These are phyloP conservation scores for Puccinia brachypodii DNA, from an alignment of 1,284 basidiomycete species.

Conservation along the genomic window DNA sequence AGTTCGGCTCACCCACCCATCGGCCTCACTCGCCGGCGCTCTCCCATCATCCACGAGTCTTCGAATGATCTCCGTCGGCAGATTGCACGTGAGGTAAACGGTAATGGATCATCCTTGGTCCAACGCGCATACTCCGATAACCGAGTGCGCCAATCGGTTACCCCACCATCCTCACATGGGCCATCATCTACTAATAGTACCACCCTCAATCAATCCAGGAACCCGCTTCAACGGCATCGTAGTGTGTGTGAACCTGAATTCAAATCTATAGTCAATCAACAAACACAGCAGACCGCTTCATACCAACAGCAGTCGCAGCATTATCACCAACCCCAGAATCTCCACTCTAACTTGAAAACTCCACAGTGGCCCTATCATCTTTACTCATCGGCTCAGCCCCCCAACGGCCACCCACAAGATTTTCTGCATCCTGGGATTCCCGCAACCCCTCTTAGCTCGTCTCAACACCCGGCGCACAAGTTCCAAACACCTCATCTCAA, in stretches of 20 bases:
- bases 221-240: neutral
- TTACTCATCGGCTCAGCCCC: neutral
- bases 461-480: neutral
- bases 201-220: slow-evolving; percentile 5
- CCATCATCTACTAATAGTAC: neutral
- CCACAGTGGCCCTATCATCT: neutral
- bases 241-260: neutral
- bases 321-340: slow-evolving; percentile 12
- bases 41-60: slow-evolving; percentile 37
- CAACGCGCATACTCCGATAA: slow-evolving; percentile 9
- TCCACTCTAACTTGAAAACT: neutral
- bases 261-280: neutral
- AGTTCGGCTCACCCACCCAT: neutral
- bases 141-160: neutral
- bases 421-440: neutral
- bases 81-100: slow-evolving; percentile 38
- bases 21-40: slow-evolving; percentile 2
- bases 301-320: slow-evolving; percentile 1
- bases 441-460: neutral
- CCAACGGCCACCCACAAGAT: neutral
- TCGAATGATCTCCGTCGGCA: slow-evolving; percentile 35
- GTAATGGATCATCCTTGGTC: neutral
- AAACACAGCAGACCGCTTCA: neutral
- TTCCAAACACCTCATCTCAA: slow-evolving; percentile 22
- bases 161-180: neutral